These are phyloP conservation scores for Populus tremula DNA, from an alignment of 345 rosid genomes.

Conservation along the genomic window DNA sequence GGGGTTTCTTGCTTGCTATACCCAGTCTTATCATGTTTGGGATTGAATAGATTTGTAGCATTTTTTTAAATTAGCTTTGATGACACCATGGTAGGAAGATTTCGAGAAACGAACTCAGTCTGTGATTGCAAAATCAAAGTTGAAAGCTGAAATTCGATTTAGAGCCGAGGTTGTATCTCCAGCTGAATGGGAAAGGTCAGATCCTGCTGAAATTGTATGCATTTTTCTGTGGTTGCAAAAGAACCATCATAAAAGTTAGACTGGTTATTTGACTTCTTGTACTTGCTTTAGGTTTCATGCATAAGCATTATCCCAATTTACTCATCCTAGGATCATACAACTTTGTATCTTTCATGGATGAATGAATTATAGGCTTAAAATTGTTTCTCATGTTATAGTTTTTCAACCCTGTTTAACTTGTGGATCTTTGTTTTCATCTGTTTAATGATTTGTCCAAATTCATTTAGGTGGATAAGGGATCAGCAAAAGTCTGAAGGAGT, in stretches of 20 bases:
- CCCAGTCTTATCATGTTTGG: background rate
- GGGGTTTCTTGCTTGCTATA: background rate
- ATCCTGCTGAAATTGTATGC: constrained; percentile 20
- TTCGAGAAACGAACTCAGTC: constrained; percentile 84
- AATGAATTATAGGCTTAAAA: background rate
- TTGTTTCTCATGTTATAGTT: background rate
- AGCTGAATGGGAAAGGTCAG: constrained; percentile 87
- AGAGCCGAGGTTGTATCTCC: constrained; percentile 72
- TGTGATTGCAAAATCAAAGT: constrained; percentile 67
- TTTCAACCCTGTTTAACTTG: constrained; percentile 4
- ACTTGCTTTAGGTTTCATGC: background rate
- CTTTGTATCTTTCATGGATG: background rate
- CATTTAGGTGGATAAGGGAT: constrained; percentile 79
- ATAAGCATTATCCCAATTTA: background rate
- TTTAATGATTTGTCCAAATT: background rate
- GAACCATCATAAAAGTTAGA: background rate
- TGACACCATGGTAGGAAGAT: constrained; percentile 60
- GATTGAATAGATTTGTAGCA: background rate
- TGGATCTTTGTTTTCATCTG: constrained; percentile 3
- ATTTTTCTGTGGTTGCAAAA: background rate
- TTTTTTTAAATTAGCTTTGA: constrained; percentile 17
- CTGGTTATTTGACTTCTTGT: background rate
- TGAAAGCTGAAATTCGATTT: constrained; percentile 84
- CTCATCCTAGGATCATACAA: background rate
- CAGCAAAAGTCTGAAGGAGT: constrained; percentile 92